phyloP scores from a whole-genome alignment of 2,329 filamentous ascomycete genomes.

The Cylindrodendrum hubeiense region DNA sequence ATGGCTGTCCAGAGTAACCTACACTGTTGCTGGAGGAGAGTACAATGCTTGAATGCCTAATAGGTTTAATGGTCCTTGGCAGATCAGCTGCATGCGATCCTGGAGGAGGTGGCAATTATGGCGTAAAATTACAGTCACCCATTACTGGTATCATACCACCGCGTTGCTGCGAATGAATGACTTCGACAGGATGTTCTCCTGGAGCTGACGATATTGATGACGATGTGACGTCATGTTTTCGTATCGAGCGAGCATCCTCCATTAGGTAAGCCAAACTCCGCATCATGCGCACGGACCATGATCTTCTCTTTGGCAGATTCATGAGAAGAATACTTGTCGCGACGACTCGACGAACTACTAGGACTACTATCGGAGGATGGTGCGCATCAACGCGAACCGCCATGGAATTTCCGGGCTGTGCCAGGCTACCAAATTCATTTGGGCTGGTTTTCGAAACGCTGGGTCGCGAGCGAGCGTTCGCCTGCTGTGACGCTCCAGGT shows the following conservation, averaged over 20 bases:
- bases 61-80: no score
- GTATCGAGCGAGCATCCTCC: neutral
- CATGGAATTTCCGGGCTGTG: no score
- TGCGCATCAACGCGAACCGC: neutral
- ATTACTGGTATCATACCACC: no score
- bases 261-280: neutral
- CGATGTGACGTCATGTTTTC: conserved; percentile 13
- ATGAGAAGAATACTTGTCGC: neutral
- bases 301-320: neutral
- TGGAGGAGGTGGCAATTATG: no score
- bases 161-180: neutral
- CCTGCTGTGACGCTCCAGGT: neutral
- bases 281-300: neutral
- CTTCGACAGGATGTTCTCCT: neutral
- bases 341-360: neutral
- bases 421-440: neutral
- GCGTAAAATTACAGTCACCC: no score
- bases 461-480: neutral
- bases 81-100: no score
- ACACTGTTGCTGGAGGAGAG: no score
- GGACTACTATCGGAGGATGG: neutral
- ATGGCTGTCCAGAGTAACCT: no score
- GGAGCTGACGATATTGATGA: neutral
- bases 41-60: no score
- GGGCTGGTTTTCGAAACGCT: neutral